phyloP scores from a whole-genome alignment of 2,329 filamentous ascomycete genomes.

The Myotisia sp. region DNA sequence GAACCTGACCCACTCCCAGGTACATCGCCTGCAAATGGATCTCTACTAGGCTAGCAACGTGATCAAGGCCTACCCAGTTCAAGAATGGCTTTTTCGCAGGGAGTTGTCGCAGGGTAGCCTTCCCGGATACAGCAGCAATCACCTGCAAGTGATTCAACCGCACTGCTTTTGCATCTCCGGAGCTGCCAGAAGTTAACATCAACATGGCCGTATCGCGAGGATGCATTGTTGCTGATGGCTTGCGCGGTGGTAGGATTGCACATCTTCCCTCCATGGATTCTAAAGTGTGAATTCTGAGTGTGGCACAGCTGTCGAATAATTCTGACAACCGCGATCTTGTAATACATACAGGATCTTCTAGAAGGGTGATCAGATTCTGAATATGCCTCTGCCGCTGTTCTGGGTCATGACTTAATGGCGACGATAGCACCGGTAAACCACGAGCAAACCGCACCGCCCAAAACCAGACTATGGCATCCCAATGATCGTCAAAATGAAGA shows the following conservation, averaged over 20 bases:
- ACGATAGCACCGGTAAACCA: conserved; percentile 26
- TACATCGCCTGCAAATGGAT: conserved; percentile 36
- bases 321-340: neutral
- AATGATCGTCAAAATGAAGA: conserved; percentile 25
- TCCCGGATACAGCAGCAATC: conserved; percentile 29
- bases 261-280: neutral
- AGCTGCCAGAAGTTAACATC: conserved; percentile 42
- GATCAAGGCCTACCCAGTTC: conserved; percentile 41
- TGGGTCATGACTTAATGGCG: conserved; percentile 17
- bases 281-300: neutral
- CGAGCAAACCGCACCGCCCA: conserved; percentile 28
- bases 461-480: conserved; percentile 29
- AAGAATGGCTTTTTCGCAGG: conserved; percentile 24
- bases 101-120: conserved; percentile 20
- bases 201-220: conserved; percentile 19
- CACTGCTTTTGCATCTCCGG: conserved; percentile 39
- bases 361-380: neutral
- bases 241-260: neutral
- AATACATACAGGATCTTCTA: neutral
- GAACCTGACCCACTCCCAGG: conserved; percentile 13
- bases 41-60: conserved; percentile 40
- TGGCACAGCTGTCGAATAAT: neutral
- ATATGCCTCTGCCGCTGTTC: neutral
- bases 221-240: neutral
- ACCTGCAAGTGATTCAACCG: conserved; percentile 32